phyloP scores from a whole-genome alignment of 352 stramenopile genomes.

The Phytophthora kernoviae region DNA sequence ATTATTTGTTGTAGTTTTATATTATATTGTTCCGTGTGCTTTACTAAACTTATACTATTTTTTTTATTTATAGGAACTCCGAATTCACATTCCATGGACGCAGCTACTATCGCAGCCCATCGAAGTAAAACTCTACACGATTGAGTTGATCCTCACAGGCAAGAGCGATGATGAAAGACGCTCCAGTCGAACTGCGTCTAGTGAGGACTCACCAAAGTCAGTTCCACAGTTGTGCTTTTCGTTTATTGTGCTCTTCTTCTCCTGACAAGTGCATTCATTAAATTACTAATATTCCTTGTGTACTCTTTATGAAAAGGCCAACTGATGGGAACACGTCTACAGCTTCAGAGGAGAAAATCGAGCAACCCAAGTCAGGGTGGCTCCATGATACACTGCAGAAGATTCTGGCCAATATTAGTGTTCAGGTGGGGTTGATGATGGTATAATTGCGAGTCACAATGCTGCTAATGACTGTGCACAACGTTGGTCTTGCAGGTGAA shows the following conservation, averaged over 20 bases:
- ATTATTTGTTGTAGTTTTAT: neutral
- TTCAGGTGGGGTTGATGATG: slow-evolving; percentile 45
- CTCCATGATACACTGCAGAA: slow-evolving; percentile 79
- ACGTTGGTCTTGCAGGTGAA: slow-evolving; percentile 51
- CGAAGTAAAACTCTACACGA: slow-evolving; percentile 89
- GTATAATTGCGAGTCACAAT: neutral
- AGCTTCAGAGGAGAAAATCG: slow-evolving; percentile 49
- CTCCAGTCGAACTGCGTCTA: slow-evolving; percentile 18
- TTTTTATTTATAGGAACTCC: slow-evolving; percentile 57
- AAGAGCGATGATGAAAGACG: slow-evolving; percentile 34
- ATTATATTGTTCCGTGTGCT: too few relatives aligned
- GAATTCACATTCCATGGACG: slow-evolving; percentile 91
- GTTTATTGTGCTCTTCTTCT: too few relatives aligned
- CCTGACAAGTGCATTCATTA: too few relatives aligned
- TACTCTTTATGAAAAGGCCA: too few relatives aligned
- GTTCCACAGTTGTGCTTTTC: too few relatives aligned
- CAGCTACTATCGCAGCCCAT: slow-evolving; percentile 86
- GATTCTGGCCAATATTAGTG: slow-evolving; percentile 82
- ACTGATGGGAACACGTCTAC: slow-evolving; percentile 3
- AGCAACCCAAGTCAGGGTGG: slow-evolving; percentile 83
- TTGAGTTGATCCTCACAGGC: slow-evolving; percentile 86
- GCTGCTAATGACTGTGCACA: neutral
- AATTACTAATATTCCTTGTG: too few relatives aligned
- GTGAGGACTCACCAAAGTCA: slow-evolving; percentile 7
- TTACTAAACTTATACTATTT: neutral